These are phyloP conservation scores for Triticum timopheevii DNA, from an alignment of 176 grass and related monocot genomes.

Conservation along the genomic window DNA sequence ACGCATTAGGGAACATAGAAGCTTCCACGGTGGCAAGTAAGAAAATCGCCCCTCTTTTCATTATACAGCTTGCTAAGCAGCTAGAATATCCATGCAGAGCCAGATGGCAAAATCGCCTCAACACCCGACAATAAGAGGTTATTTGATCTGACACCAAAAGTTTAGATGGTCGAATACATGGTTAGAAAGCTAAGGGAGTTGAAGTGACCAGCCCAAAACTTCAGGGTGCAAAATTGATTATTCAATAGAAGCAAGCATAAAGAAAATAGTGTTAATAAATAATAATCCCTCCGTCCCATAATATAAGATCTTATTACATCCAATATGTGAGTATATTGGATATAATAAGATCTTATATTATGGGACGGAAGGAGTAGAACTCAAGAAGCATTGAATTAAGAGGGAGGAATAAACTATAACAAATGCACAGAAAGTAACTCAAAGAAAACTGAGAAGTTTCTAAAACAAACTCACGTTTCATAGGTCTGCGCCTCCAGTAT, in stretches of 20 bases:
- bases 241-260: background rate
- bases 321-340: too few species aligned
- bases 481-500: slow-evolving; percentile 87
- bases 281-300: too few species aligned
- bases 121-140: background rate
- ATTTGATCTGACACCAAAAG: background rate
- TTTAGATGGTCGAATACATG: background rate
- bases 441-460: background rate
- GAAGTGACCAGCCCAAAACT: background rate
- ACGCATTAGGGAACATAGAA: background rate
- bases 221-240: slow-evolving; percentile 4
- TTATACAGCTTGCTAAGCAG: background rate
- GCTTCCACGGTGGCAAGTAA: background rate
- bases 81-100: background rate
- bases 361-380: background rate
- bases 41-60: background rate
- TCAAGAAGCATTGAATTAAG: background rate
- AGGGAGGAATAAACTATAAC: background rate
- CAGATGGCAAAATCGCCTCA: background rate
- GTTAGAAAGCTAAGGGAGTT: too few species aligned
- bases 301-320: too few species aligned
- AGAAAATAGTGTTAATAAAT: slow-evolving; percentile 1
- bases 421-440: slow-evolving; percentile 17
- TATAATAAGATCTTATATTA: too few species aligned
- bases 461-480: slow-evolving; percentile 69